These are phyloP conservation scores for Barbatosphaeria neglecta DNA, from an alignment of 495 filamentous ascomycete genomes.

Conservation along the genomic window DNA sequence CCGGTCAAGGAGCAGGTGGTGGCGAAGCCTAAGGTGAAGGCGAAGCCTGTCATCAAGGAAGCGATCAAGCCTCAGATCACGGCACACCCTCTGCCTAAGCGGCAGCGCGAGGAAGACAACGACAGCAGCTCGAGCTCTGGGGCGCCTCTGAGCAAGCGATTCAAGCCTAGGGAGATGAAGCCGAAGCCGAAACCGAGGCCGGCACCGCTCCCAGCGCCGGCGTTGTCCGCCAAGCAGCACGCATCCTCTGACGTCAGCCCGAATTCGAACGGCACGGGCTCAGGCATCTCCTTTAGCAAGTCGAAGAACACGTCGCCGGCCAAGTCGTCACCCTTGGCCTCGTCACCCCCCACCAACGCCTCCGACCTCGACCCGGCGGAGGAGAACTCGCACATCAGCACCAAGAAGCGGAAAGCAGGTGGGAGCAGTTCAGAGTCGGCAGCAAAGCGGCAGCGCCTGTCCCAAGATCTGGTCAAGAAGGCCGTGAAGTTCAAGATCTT, in stretches of 20 bases:
- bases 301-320: slow-evolving; percentile 46
- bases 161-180: slow-evolving; percentile 26
- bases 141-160: slow-evolving; percentile 37
- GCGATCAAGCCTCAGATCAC: slow-evolving; percentile 19
- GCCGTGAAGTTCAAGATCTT: slow-evolving; percentile 49
- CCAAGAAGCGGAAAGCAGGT: slow-evolving; percentile 29
- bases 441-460: slow-evolving; percentile 25
- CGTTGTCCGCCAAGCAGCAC: slow-evolving; percentile 4
- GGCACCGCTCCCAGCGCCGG: slow-evolving; percentile 4
- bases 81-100: slow-evolving; percentile 20
- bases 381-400: slow-evolving; percentile 23
- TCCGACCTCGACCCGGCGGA: slow-evolving; percentile 42
- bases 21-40: slow-evolving; percentile 13
- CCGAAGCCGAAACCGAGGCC: too few species aligned
- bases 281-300: slow-evolving; percentile 17
- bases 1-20: slow-evolving; percentile 4
- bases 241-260: slow-evolving; percentile 37
- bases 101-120: slow-evolving; percentile 33
- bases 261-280: slow-evolving; percentile 23
- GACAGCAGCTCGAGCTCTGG: slow-evolving; percentile 41
- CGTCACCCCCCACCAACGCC: slow-evolving; percentile 65
- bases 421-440: slow-evolving; percentile 15
- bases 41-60: slow-evolving; percentile 8
- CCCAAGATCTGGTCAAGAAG: slow-evolving; percentile 32
- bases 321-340: slow-evolving; percentile 64